These are phyloP conservation scores for Astrocystis sublimbata DNA, from an alignment of 495 filamentous ascomycete genomes.

Conservation along the genomic window DNA sequence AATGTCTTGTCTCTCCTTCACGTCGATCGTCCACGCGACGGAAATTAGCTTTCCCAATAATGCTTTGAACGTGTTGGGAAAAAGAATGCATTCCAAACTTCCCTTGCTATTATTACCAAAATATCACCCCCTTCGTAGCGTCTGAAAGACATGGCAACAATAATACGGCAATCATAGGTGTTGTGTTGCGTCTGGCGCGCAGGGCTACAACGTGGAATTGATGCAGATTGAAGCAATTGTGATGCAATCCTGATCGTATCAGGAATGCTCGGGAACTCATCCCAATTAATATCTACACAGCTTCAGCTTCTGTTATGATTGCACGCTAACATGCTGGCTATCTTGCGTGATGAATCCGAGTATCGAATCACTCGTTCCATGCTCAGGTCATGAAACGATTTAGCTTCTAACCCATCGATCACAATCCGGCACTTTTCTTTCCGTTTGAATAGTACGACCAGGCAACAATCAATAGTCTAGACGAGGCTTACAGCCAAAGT, in stretches of 20 bases:
- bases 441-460: not conserved
- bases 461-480: not conserved
- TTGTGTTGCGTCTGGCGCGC: not conserved
- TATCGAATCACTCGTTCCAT: not conserved
- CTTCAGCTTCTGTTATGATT: not conserved
- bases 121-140: not conserved
- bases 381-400: not conserved
- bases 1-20: conserved; percentile 29
- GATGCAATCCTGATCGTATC: not conserved
- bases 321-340: not conserved
- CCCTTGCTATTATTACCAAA: not conserved
- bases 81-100: conserved; percentile 6
- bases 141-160: not conserved
- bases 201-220: not conserved
- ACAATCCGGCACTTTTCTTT: not conserved
- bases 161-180: not conserved
- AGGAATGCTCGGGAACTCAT: not conserved
- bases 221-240: not conserved
- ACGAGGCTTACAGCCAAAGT: not conserved
- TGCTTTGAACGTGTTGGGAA: conserved; percentile 1
- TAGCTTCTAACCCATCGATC: not conserved
- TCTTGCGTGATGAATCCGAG: not conserved
- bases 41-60: conserved; percentile 22
- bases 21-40: not conserved
- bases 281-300: not conserved